Evolutionary conservation across 306 rosid genomes (phyloP).

Genomic region (Sophora flavescens): DNA sequence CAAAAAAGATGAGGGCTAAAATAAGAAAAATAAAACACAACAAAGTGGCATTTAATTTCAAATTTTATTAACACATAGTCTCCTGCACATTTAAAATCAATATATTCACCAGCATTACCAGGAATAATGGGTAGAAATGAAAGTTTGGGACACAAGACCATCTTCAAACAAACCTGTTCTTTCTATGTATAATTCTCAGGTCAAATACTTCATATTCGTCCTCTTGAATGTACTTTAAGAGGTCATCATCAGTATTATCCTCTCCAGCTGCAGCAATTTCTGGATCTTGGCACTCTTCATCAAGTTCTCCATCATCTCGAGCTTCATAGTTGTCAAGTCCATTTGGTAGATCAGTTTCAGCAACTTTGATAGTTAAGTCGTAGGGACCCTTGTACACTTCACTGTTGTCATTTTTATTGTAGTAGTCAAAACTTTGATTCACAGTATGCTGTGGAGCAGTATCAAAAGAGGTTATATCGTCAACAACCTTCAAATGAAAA

Average conservation of each 20-base stretch:
- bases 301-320: conserved; percentile 43
- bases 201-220: conserved; percentile 88
- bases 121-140: conserved; percentile 43
- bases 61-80: conserved; percentile 19
- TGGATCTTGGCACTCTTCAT: conserved; percentile 54
- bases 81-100: conserved; percentile 32
- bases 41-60: conserved; percentile 13
- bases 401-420: conserved; percentile 39
- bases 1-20: background rate
- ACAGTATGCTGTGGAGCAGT: conserved; percentile 38
- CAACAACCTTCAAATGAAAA: conserved; percentile 51
- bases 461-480: conserved; percentile 57
- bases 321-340: conserved; percentile 48
- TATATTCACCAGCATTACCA: conserved; percentile 7
- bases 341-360: conserved; percentile 50
- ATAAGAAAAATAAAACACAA: conserved; percentile 23
- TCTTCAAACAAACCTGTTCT: conserved; percentile 77
- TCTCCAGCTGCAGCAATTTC: conserved; percentile 59
- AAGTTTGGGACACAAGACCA: conserved; percentile 32
- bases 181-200: conserved; percentile 88
- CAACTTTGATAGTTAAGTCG: conserved; percentile 51
- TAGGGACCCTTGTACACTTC: conserved; percentile 51
- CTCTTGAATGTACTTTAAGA: conserved; percentile 55
- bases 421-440: conserved; percentile 47
- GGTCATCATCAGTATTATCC: conserved; percentile 64